These are phyloP conservation scores for Knoxdaviesia capensis DNA, from an alignment of 2,329 filamentous ascomycete genomes.

Conservation along the genomic window DNA sequence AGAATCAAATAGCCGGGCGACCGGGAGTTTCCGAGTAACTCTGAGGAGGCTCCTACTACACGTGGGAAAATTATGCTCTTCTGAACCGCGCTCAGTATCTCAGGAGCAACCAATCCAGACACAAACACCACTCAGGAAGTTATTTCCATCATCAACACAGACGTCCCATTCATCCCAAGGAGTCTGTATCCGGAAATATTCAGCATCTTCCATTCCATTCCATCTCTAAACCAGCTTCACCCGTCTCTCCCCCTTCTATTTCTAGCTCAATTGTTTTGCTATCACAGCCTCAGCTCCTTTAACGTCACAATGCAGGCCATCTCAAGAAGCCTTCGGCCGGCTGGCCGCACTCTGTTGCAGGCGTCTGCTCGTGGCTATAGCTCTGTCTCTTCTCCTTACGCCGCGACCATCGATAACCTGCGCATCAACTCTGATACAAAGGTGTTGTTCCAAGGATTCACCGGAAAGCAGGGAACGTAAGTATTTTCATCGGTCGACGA, in stretches of 20 bases:
- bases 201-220: too few relatives aligned
- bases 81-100: too few relatives aligned
- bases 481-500: constrained; percentile 14
- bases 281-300: constrained; percentile 3
- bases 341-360: constrained; percentile 48
- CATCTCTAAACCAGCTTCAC: too few relatives aligned
- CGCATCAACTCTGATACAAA: constrained; percentile 86
- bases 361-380: constrained; percentile 52
- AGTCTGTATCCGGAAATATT: too few relatives aligned
- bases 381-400: constrained; percentile 47
- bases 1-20: too few relatives aligned
- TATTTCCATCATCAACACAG: too few relatives aligned
- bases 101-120: too few relatives aligned
- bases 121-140: too few relatives aligned
- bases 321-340: constrained; percentile 47
- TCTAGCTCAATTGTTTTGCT: constrained; percentile 1
- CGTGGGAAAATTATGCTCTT: too few relatives aligned
- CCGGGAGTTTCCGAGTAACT: too few relatives aligned
- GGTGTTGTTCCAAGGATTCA: constrained; percentile 94
- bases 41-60: too few relatives aligned
- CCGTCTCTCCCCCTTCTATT: background rate
- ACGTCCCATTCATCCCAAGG: too few relatives aligned
- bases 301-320: constrained; percentile 60
- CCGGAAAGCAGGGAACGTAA: constrained; percentile 87
- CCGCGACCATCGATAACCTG: constrained; percentile 62